Percentiles rank a stretch among this genome's conserved stretches.
These are phyloP conservation scores for Brassica balearica DNA, from an alignment of 441 rosid species.

Conservation along the genomic window DNA sequence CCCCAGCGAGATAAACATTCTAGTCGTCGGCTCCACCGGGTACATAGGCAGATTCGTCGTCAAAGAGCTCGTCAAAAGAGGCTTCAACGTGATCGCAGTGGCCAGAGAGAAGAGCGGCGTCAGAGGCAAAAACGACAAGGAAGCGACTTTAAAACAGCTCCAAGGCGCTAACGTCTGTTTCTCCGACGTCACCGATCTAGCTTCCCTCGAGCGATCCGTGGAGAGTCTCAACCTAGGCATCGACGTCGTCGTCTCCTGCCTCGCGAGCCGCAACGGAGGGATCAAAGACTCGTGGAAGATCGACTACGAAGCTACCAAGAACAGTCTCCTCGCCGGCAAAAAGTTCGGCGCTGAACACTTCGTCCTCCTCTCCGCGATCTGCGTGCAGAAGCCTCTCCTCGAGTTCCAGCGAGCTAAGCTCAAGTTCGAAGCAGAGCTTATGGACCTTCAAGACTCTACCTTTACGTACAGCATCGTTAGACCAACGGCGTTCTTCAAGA, in stretches of 20 bases:
- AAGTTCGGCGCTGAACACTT: slow-evolving; percentile 79
- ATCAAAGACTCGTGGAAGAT: slow-evolving; percentile 92
- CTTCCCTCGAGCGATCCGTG: slow-evolving; percentile 57
- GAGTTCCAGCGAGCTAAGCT: slow-evolving; percentile 84
- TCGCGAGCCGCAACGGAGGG: slow-evolving; percentile 89
- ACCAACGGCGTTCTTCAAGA: slow-evolving; percentile 94
- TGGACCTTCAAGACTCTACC: slow-evolving; percentile 45
- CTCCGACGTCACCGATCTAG: slow-evolving; percentile 81
- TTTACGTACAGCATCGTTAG: slow-evolving; percentile 83
- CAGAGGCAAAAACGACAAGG: slow-evolving; percentile 64
- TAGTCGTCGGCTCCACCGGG: slow-evolving; percentile 90
- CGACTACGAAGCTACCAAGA: slow-evolving; percentile 87
- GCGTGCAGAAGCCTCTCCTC: slow-evolving; percentile 85
- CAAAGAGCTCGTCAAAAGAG: slow-evolving; percentile 71
- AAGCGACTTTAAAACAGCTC: slow-evolving; percentile 63
- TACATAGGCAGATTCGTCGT: slow-evolving; percentile 90
- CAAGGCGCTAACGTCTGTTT: slow-evolving; percentile 77
- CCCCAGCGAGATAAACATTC: slow-evolving; percentile 65
- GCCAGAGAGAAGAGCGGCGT: slow-evolving; percentile 87
- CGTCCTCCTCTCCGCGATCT: slow-evolving; percentile 83
- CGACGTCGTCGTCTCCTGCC: slow-evolving; percentile 90
- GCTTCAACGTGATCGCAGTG: slow-evolving; percentile 81
- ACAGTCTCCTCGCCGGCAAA: slow-evolving; percentile 83
- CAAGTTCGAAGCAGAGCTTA: slow-evolving; percentile 77
- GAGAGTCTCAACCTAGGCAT: slow-evolving; percentile 53